phyloP scores from a whole-genome alignment of 305 asterid genomes.

The Fraxinus albicans region DNA sequence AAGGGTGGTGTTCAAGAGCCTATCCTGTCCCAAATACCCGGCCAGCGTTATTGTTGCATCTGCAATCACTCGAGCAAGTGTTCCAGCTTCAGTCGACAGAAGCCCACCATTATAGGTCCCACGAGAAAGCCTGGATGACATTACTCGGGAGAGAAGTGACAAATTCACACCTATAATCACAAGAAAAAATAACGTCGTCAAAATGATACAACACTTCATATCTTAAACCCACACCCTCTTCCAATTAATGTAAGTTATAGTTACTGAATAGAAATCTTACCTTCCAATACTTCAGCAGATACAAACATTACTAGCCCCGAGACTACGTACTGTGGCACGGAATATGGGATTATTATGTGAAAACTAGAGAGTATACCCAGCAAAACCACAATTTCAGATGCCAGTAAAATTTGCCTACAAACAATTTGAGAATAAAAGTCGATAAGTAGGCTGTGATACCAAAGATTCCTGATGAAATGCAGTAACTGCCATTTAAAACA shows the following conservation, averaged over 20 bases:
- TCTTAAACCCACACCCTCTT: background rate
- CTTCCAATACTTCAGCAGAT: slow-evolving; percentile 97
- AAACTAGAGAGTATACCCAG: slow-evolving; percentile 86
- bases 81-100: slow-evolving; percentile 96
- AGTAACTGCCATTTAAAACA: background rate
- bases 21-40: slow-evolving; percentile 64
- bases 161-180: slow-evolving; percentile 71
- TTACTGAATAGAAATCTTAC: slow-evolving; percentile 31
- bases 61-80: slow-evolving; percentile 92
- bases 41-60: slow-evolving; percentile 88
- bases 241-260: background rate
- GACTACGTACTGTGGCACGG: slow-evolving; percentile 81
- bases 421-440: background rate
- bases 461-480: slow-evolving; percentile 11
- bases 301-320: slow-evolving; percentile 95
- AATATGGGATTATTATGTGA: slow-evolving; percentile 56
- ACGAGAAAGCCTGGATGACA: slow-evolving; percentile 99
- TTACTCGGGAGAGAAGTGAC: slow-evolving; percentile 89
- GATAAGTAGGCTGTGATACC: slow-evolving; percentile 5
- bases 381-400: slow-evolving; percentile 83
- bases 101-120: slow-evolving; percentile 97
- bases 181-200: background rate
- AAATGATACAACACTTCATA: background rate
- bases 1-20: slow-evolving; percentile 74
- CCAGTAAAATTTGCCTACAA: slow-evolving; percentile 92